Evolutionary conservation across 768 basidiomycete species (phyloP).

Genomic region (Leccinum olivaceopallidum): DNA sequence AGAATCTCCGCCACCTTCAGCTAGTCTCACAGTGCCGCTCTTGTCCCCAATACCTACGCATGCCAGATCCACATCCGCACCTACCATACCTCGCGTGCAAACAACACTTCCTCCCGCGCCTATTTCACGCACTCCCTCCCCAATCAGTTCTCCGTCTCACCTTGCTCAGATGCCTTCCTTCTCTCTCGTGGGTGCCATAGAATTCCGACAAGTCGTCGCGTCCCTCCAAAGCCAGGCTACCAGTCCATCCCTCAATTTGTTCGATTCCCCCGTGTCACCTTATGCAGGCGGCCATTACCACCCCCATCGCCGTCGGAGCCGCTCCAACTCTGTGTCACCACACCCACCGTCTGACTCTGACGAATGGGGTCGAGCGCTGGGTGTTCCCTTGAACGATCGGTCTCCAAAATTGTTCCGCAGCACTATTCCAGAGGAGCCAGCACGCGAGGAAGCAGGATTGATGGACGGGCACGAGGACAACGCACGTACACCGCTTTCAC

Average conservation of each 20-base stretch:
- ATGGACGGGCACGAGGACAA: conserved; percentile 11
- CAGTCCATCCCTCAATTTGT: conserved; percentile 55
- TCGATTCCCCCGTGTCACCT: conserved; percentile 68
- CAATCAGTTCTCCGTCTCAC: conserved; percentile 38
- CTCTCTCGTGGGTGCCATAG: conserved; percentile 92
- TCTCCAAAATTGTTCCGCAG: conserved; percentile 37
- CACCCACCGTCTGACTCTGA: conserved; percentile 33
- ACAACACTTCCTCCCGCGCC: conserved; percentile 44
- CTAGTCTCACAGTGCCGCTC: conserved; percentile 19
- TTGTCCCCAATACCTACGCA: conserved; percentile 37
- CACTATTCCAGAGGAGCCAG: conserved; percentile 24
- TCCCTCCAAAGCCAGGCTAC: conserved; percentile 73
- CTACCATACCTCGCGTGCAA: conserved; percentile 39
- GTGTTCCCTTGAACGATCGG: conserved; percentile 54
- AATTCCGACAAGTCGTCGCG: conserved; percentile 90
- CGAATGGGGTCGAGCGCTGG: conserved; percentile 53
- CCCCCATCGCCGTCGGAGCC: conserved; percentile 32
- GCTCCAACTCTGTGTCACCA: conserved; percentile 35
- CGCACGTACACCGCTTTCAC: conserved; percentile 21
- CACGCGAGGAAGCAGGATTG: conserved; percentile 10
- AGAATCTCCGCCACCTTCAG: conserved; percentile 13
- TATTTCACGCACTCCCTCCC: conserved; percentile 50
- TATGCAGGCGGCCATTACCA: conserved; percentile 79
- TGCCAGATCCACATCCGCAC: conserved; percentile 40
- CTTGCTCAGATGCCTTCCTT: conserved; percentile 71